Evolutionary conservation across 768 basidiomycete genomes (phyloP), one percentile per base, ranked within the genome.

Genomic region (Tricholoma flavovirens): DNA sequence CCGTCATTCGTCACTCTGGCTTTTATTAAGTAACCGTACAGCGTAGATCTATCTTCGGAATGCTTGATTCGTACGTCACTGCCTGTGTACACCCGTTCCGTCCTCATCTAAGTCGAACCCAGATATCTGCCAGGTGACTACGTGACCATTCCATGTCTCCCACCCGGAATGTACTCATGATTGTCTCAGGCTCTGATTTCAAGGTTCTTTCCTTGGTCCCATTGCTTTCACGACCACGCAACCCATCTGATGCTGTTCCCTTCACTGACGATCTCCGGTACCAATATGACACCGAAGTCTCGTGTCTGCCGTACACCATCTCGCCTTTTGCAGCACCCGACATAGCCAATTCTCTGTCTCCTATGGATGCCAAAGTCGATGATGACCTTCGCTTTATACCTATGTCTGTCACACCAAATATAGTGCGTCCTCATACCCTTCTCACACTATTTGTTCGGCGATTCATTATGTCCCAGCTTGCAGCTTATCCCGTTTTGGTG

Each of bases 401-500:
- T 0, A 65, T 70, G 12, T 75, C 79, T 8, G 59, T 84, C 35
- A 73, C 74, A 61, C 62, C 70, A 10, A 73, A 72, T 40, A 62
- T 84, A 59, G 84, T 84, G 57, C 54, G 77, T 65, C 4, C 32
- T 51, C n/a, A 19, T 49, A 4, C 50, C 33, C 22, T 49, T 51
- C 49, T 55, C 55, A 30, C 62, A 42, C 33, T 52, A 53, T 57
- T 24, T 38, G 32, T 15, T 26, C 52, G 32, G 22, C 35, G 8
- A 43, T 14, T 19, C 46, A 17, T 19, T n/a, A 12, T 32, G 1
- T 17, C 21, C 54, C 60, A 84, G 84, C 70, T 80, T 17, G 77
- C 83, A 21, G 83, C 79, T 35, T 84, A 82, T 59, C 86, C 86
- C 3, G 70, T 87, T 30, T 73, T 87, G 19, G 66, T 87, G n/a